Conservation (phyloP, 2,329 filamentous ascomycete genomes). For the Talaromyces sp. region DNA sequence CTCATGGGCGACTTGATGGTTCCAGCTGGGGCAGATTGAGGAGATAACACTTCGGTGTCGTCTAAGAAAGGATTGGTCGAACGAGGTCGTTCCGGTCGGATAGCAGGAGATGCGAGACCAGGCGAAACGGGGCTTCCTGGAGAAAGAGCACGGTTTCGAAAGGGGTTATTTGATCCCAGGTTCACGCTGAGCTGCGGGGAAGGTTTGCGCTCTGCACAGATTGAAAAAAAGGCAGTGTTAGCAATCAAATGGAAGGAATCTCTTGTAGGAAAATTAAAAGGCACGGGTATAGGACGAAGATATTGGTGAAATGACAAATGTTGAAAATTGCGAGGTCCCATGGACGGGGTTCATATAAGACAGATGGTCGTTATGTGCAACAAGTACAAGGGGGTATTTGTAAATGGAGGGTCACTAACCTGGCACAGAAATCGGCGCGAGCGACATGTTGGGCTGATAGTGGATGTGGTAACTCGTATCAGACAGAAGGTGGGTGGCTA, state of each 20-base stretch:
- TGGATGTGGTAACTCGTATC: conserved; percentile 7
- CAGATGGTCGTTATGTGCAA: neutral
- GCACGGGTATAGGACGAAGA: neutral
- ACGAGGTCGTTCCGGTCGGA: conserved; percentile 41
- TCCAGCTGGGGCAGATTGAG: conserved; percentile 28
- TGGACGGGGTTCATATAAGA: neutral
- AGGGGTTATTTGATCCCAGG: conserved; percentile 46
- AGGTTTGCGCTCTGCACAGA: conserved; percentile 24
- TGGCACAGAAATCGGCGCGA: conserved; percentile 20
- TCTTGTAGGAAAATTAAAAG: neutral
- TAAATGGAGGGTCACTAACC: conserved; percentile 14
- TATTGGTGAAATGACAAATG: neutral
- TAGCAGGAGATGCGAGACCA: conserved; percentile 13
- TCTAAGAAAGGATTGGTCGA: conserved; percentile 62
- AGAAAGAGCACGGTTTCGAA: conserved; percentile 43
- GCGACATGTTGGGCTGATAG: conserved; percentile 17
- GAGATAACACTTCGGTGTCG: conserved; percentile 34
- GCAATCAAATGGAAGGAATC: neutral
- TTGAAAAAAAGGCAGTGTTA: conserved; percentile 5
- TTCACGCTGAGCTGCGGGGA: conserved; percentile 27
- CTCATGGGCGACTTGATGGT: conserved; percentile 24
- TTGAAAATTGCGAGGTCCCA: neutral
- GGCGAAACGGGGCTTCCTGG: conserved; percentile 26
- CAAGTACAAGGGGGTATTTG: neutral
- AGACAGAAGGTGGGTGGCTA: conserved; percentile 2